phyloP scores from a whole-genome alignment of 257 asterid species.

The Solanum pennellii region DNA sequence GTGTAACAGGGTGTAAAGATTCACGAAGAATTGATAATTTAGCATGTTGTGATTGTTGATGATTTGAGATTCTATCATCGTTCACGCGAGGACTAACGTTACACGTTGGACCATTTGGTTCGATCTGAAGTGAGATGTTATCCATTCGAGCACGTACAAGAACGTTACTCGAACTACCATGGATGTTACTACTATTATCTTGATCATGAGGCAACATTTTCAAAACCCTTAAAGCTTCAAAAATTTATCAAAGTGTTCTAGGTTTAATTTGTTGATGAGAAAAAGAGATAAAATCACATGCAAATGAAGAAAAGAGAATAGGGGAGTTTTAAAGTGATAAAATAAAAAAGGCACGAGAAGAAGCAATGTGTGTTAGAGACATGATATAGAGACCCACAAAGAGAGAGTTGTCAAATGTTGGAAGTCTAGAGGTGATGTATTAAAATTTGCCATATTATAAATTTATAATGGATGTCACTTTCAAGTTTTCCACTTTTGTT shows the following conservation, averaged over 20 bases:
- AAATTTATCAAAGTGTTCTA: background rate
- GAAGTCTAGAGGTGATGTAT: background rate
- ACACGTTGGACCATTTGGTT: slow-evolving; percentile 27
- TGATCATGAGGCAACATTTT: slow-evolving; percentile 73
- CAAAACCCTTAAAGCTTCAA: too few species aligned
- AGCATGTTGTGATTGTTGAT: slow-evolving; percentile 2
- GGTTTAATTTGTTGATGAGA: background rate
- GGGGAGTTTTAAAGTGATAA: slow-evolving; percentile 10
- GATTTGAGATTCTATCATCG: slow-evolving; percentile 2
- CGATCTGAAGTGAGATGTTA: slow-evolving; percentile 21
- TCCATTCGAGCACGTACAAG: slow-evolving; percentile 13
- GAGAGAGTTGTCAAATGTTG: background rate
- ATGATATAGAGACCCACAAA: slow-evolving; percentile 3
- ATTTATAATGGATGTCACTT: background rate
- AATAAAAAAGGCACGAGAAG: slow-evolving; percentile 32
- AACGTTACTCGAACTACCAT: slow-evolving; percentile 15
- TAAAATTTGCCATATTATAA: background rate
- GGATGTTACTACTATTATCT: slow-evolving; percentile 17
- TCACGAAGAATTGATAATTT: slow-evolving; percentile 36
- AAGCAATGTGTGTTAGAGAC: slow-evolving; percentile 22
- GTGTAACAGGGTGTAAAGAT: slow-evolving; percentile 42
- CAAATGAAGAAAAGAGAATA: slow-evolving; percentile 3
- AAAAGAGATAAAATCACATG: slow-evolving; percentile 21
- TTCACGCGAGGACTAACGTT: slow-evolving; percentile 33
- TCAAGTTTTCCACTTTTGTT: background rate